Base-by-base conservation (phyloP, 2,329 filamentous ascomycete genomes). In the Aspergillus melleus region DNA sequence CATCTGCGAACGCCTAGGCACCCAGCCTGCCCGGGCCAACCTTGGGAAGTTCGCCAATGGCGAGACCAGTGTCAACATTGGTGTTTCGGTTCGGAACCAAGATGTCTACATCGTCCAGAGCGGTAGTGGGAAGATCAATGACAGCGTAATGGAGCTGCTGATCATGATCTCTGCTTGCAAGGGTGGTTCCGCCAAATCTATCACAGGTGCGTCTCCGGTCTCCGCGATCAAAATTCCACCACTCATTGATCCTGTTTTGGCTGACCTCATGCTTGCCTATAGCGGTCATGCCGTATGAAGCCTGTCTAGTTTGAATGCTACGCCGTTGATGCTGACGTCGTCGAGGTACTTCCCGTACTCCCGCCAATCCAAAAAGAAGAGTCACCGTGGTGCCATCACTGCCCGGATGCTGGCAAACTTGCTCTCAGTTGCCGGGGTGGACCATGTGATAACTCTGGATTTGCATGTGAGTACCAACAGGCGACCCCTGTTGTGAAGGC, bases 141-240 rank as follows among this genome's bases (percentile, higher is more conserved):
- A 99, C 80, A 96, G 92, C 72, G 92, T 99, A 74, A 97, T 99
- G 92, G 95, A 99, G 83, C 85, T 99, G 74, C 86, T 99, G 74
- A 98, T 99, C 78, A 96, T 99, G 91, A 97, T 98, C 71, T 95
- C 91, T 66, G 95, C 95, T 68, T 99, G 95, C 85, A 98, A 97
- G 79, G 93, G 95, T 72, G 95, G 94, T 66, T 98, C 95, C 57
- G 91, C 95, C 64, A 96, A 93, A 81, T 96, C 95, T 72, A 90
- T 98, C 74, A 98, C 94, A 69, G 94, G 94, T 96, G 83, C 68
- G 85, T 77, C 68, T 85, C 77, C 63, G 51, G 49, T 68, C 60
- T 50, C 53, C 52, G 24, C 52, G 36, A 29, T 0, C 53, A 1
- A 9, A 36, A 36, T n/a, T 8, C 36, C 36, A 6, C 36, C 14